A percentile compares a stretch with the other conserved stretches of the same genome.
phyloP scores from a whole-genome alignment of 768 basidiomycete species.

The Mycena amicta region DNA sequence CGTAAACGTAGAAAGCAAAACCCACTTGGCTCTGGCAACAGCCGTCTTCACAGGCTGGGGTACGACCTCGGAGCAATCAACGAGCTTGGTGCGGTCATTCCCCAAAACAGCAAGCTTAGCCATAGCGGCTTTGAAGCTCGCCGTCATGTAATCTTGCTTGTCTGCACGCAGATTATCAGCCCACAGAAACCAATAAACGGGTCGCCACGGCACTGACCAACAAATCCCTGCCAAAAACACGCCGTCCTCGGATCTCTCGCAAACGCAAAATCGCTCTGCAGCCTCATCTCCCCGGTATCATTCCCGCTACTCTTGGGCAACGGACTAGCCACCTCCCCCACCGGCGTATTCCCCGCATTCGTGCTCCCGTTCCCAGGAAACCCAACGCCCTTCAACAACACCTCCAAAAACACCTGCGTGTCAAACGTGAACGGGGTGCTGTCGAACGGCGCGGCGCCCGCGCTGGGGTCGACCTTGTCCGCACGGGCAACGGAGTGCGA shows the following conservation, averaged over 20 bases:
- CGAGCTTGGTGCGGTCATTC: background rate
- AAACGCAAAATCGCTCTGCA: constrained; percentile 39
- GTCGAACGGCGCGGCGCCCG: constrained; percentile 38
- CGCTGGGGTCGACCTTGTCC: constrained; percentile 30
- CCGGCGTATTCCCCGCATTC: too few relatives aligned
- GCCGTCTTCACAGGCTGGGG: background rate
- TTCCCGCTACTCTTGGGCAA: constrained; percentile 21
- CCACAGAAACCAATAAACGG: background rate
- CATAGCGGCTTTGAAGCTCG: background rate
- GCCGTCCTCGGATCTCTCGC: constrained; percentile 25
- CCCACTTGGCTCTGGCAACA: background rate
- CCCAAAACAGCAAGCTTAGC: background rate
- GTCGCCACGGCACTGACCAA: constrained; percentile 3
- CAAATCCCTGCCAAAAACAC: constrained; percentile 26
- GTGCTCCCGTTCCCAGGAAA: constrained; percentile 23
- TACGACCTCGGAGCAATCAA: background rate
- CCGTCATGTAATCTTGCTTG: background rate
- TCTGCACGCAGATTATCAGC: background rate
- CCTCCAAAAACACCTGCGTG: constrained; percentile 40
- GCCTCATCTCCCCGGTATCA: constrained; percentile 38
- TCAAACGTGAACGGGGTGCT: constrained; percentile 38
- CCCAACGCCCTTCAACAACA: constrained; percentile 27
- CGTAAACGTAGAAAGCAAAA: background rate
- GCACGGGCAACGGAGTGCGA: constrained; percentile 31
- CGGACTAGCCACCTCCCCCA: constrained; percentile 36